A percentile compares a stretch with the other conserved stretches of the same genome.
Evolutionary conservation across 352 stramenopile species (phyloP).

Genomic region (Phytophthora fragariaefolia): DNA sequence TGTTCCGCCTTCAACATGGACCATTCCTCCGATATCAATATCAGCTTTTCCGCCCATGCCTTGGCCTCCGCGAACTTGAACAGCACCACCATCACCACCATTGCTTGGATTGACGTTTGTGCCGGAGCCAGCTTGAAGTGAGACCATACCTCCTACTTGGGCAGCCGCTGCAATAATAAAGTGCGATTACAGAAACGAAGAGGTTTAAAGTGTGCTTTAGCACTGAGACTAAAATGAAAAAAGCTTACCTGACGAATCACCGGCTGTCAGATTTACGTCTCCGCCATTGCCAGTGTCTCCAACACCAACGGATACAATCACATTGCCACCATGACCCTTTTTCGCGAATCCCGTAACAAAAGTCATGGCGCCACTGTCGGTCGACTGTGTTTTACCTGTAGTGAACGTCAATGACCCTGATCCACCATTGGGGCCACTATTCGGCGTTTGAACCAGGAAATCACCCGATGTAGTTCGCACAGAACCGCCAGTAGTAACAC

Average conservation of each 20-base stretch:
- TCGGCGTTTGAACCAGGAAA: constrained; percentile 63
- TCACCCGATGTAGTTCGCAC: constrained; percentile 63
- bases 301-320: constrained; percentile 32
- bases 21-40: constrained; percentile 57
- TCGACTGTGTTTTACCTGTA: constrained; percentile 28
- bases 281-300: constrained; percentile 35
- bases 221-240: constrained; percentile 2
- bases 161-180: constrained; percentile 42
- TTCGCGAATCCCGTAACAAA: constrained; percentile 34
- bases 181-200: not conserved
- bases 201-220: constrained; percentile 3
- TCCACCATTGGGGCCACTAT: constrained; percentile 51
- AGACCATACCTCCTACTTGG: constrained; percentile 53
- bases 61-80: constrained; percentile 63
- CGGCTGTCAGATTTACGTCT: constrained; percentile 65
- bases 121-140: constrained; percentile 57
- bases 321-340: constrained; percentile 35
- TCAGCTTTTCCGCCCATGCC: constrained; percentile 51
- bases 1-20: constrained; percentile 67
- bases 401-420: constrained; percentile 51
- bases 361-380: constrained; percentile 33
- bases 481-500: constrained; percentile 65
- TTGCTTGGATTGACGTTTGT: constrained; percentile 52
- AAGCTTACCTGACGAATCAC: constrained; percentile 63
- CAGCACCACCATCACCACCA: constrained; percentile 66